Percentiles rank a stretch among this genome's conserved stretches.
phyloP scores from a whole-genome alignment of 768 basidiomycete species.

The Coprinopsis cinerea region DNA sequence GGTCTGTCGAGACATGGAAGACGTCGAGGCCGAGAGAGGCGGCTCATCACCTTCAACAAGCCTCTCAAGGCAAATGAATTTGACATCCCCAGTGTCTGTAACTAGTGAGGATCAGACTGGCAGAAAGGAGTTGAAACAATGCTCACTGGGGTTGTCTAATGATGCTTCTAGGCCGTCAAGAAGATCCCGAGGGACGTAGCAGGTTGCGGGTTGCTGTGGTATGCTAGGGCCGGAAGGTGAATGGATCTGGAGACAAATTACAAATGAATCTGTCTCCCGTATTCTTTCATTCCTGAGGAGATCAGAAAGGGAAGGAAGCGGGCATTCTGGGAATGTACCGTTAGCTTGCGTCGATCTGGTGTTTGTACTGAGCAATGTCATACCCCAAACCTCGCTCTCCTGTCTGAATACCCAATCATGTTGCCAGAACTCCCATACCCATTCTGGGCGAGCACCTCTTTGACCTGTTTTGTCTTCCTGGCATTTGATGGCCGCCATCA shows the following conservation, averaged over 20 bases:
- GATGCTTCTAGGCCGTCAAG: conserved; percentile 65
- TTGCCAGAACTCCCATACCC: conserved; percentile 72
- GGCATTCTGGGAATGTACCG: conserved; percentile 39
- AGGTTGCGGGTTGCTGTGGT: conserved; percentile 60
- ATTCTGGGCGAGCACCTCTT: conserved; percentile 59
- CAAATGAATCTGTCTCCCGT: conserved; percentile 57
- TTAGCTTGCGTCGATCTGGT: background rate
- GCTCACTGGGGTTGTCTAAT: conserved; percentile 64
- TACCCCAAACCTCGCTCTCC: conserved; percentile 73
- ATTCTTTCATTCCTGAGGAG: conserved; percentile 58
- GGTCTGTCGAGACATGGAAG: conserved; percentile 18
- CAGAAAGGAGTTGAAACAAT: background rate
- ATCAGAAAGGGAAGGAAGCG: conserved; percentile 54
- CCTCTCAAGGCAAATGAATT: conserved; percentile 66
- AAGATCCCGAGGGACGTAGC: conserved; percentile 60
- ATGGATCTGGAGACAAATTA: conserved; percentile 71
- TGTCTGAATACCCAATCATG: conserved; percentile 65
- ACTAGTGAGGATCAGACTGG: background rate
- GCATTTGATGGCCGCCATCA: conserved; percentile 70
- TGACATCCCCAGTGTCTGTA: conserved; percentile 69
- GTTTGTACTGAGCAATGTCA: conserved; percentile 14
- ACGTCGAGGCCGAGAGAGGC: conserved; percentile 1
- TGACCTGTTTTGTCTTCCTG: conserved; percentile 55
- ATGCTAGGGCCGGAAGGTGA: conserved; percentile 51
- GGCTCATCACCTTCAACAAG: conserved; percentile 20